A percentile compares a stretch with the other conserved stretches of the same genome.
Conservation (phyloP, 805 yeast genomes). For the Barnettozyma populi region DNA sequence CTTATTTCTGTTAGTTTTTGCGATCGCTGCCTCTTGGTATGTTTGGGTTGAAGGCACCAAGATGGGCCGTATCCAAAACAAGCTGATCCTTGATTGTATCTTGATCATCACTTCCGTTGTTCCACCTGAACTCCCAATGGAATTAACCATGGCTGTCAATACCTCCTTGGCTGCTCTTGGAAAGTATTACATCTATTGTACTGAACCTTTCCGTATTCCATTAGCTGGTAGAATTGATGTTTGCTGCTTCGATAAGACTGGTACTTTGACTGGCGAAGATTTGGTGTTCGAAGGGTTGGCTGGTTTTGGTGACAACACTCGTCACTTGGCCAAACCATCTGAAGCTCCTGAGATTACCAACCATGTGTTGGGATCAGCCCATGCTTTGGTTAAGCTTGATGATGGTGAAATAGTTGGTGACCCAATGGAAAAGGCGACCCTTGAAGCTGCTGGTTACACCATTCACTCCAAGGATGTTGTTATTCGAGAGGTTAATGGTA, state of each 20-base stretch:
- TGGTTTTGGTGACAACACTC: slow-evolving; percentile 55
- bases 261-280: slow-evolving; percentile 96
- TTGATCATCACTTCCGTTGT: slow-evolving; percentile 95
- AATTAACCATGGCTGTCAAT: slow-evolving; percentile 96
- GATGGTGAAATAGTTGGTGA: slow-evolving; percentile 98
- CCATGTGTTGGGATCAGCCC: slow-evolving; percentile 86
- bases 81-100: slow-evolving; percentile 90
- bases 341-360: slow-evolving; percentile 69
- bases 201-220: slow-evolving; percentile 98
- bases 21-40: slow-evolving; percentile 93
- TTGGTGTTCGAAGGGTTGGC: slow-evolving; percentile 95
- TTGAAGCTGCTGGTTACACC: slow-evolving; percentile 81
- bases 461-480: slow-evolving; percentile 74
- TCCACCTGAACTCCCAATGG: slow-evolving; percentile 99
- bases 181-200: slow-evolving; percentile 88
- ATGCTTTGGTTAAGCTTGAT: slow-evolving; percentile 88
- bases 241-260: slow-evolving; percentile 97
- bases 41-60: slow-evolving; percentile 97
- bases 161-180: slow-evolving; percentile 81
- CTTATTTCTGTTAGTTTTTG: slow-evolving; percentile 82
- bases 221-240: slow-evolving; percentile 97
- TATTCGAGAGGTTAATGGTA: slow-evolving; percentile 35
- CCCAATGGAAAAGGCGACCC: slow-evolving; percentile 97
- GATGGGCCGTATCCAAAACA: slow-evolving; percentile 93
- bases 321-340: slow-evolving; percentile 44